Evolutionary conservation across 192 early-diverging fungal genomes (phyloP), one percentile per base, ranked within the genome.

Genomic region (Backusella circina): DNA sequence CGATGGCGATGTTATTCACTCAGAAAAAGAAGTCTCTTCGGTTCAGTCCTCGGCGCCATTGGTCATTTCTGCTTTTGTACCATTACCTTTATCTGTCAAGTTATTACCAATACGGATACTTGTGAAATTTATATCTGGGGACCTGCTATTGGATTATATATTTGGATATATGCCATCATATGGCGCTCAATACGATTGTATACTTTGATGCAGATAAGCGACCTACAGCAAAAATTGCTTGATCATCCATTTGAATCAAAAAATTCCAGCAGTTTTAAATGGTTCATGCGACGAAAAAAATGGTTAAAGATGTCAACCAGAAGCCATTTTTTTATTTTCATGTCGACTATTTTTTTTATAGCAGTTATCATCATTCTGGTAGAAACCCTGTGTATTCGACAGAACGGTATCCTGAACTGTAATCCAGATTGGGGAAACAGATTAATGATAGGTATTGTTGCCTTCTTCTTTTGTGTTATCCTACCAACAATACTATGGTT

Each of bases 401-500:
- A 16, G 39, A 23, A 44, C 26, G 2, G 31, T 15, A n/a, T 7
- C 12, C 21, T 3, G 15, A 5, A 35, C 3, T 78, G 77, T 39
- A 16, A 37, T 39, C 4, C 33, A 12, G 13, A 67, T 12, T n/a
- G 41, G 15, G 77, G 77, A 35, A 73, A 65, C 3, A 39, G 51
- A 31, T 1, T 78, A 0, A 36, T 66, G 23, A 1, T 78, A 2
- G 47, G 66, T 3, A 6, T 73, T 8, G 64, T 72, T 3, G 41
- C 28, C 37, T 26, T 77, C 23, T 89, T 85, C 74, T 78, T 86
- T 18, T 82, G 84, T 37, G 13, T 85, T 1, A 61, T 86, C 15
- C 77, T 82, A n/a, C 90, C 90, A 0, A 37, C 82, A 7, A 73
- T 89, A 50, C 75, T 87, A 21, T 84, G 80, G 72, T 82, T 82